These are phyloP conservation scores for Claviceps africana DNA, from an alignment of 2,329 filamentous ascomycete genomes.

Conservation along the genomic window DNA sequence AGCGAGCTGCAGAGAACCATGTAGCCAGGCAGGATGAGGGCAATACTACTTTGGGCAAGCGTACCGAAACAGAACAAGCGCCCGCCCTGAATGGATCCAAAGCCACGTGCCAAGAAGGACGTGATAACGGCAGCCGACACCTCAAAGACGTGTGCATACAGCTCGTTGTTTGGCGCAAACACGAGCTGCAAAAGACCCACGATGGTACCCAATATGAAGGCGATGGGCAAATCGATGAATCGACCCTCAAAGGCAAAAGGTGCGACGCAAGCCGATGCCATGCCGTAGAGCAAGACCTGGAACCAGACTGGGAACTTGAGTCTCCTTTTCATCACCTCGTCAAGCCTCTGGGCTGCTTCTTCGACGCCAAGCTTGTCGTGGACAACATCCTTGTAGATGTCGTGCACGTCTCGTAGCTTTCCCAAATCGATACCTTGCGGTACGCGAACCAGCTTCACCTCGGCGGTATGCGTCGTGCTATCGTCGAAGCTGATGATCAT, in stretches of 20 bases:
- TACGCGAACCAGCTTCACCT: conserved; percentile 60
- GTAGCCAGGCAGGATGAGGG: conserved; percentile 55
- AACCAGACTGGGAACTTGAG: conserved; percentile 37
- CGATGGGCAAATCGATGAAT: conserved; percentile 63
- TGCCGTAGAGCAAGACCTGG: conserved; percentile 54
- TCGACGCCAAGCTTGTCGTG: conserved; percentile 62
- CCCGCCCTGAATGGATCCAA: conserved; percentile 48
- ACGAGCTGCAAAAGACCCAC: conserved; percentile 64
- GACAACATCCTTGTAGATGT: conserved; percentile 71
- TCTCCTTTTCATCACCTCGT: conserved; percentile 35
- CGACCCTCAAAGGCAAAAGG: conserved; percentile 70
- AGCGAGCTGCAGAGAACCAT: conserved; percentile 35
- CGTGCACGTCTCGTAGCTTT: conserved; percentile 58
- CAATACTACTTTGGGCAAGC: conserved; percentile 59
- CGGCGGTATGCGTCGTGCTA: conserved; percentile 56
- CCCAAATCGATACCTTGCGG: conserved; percentile 59
- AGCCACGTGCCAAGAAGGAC: conserved; percentile 54
- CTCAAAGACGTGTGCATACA: conserved; percentile 45
- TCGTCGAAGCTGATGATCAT: conserved; percentile 94
- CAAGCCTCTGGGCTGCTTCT: conserved; percentile 49
- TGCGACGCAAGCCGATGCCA: conserved; percentile 62
- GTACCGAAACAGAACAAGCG: conserved; percentile 57
- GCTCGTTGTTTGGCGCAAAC: conserved; percentile 57
- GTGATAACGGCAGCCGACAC: conserved; percentile 47
- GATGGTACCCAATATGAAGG: conserved; percentile 61